Conservation (phyloP, 2,329 filamentous ascomycete genomes). For the Alternaria triticina region DNA sequence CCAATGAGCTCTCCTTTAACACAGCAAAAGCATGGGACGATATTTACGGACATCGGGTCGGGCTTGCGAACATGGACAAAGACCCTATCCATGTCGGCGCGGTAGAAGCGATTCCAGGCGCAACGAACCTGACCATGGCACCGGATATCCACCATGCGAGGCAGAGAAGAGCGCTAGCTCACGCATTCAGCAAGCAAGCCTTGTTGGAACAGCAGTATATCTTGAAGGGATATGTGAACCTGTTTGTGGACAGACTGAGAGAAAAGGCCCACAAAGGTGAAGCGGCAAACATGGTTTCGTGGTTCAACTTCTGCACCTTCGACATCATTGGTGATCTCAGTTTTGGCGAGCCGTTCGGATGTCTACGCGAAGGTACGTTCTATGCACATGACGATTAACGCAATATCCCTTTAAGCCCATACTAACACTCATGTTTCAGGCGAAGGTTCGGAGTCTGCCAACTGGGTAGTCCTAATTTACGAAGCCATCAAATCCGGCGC, state of each 20-base stretch:
- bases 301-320: conserved; percentile 44
- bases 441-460: conserved; percentile 39
- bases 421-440: conserved; percentile 12
- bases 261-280: conserved; percentile 40
- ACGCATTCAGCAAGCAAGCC: conserved; percentile 51
- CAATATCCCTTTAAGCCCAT: not conserved
- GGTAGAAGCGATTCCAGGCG: conserved; percentile 44
- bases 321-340: conserved; percentile 43
- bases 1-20: conserved; percentile 43
- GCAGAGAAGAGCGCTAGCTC: conserved; percentile 48
- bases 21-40: conserved; percentile 43
- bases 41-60: conserved; percentile 43
- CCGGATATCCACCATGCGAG: conserved; percentile 49
- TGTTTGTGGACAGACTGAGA: conserved; percentile 49
- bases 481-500: conserved; percentile 45
- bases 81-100: conserved; percentile 45
- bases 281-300: conserved; percentile 41
- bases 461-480: conserved; percentile 44
- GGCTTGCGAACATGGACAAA: conserved; percentile 42
- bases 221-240: conserved; percentile 49
- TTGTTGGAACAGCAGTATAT: conserved; percentile 50
- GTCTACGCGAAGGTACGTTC: conserved; percentile 35
- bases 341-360: conserved; percentile 43
- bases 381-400: not conserved
- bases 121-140: conserved; percentile 47